Evolutionary conservation across 2,329 filamentous ascomycete genomes (phyloP).

Genomic region (Claviceps maximensis): DNA sequence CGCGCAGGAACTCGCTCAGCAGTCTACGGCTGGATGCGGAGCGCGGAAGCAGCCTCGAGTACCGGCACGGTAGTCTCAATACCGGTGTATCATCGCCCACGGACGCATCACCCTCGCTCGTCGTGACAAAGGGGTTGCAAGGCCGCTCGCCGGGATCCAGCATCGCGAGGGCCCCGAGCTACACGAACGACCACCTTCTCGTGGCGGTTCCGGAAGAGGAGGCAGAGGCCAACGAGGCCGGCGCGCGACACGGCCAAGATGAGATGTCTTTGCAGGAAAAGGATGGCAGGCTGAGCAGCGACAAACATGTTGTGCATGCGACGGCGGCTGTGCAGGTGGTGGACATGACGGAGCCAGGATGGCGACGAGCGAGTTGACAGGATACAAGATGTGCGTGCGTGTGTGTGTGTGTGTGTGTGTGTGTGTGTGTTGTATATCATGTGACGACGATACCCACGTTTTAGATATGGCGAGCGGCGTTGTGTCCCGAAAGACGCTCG

Average conservation of each 20-base stretch:
- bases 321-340: conserved; percentile 10
- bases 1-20: conserved; percentile 17
- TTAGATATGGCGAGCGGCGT: no score
- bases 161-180: conserved; percentile 19
- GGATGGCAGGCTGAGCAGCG: conserved; percentile 12
- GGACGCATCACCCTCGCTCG: background rate
- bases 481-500: no score
- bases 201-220: conserved; percentile 25
- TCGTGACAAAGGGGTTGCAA: no score
- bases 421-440: no score
- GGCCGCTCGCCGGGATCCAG: conserved; percentile 1
- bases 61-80: background rate
- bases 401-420: no score
- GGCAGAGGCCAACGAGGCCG: conserved; percentile 13
- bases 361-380: conserved; percentile 7
- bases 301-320: conserved; percentile 5
- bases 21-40: background rate
- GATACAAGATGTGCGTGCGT: no score
- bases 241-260: conserved; percentile 1
- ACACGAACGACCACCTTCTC: conserved; percentile 23
- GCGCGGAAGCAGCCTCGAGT: background rate
- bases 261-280: conserved; percentile 2
- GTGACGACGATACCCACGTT: no score
- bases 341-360: conserved; percentile 16
- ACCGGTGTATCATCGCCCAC: conserved; percentile 10